phyloP scores from a whole-genome alignment of 129 eudicot species.

The Rutidosis leptorrhynchoides region DNA sequence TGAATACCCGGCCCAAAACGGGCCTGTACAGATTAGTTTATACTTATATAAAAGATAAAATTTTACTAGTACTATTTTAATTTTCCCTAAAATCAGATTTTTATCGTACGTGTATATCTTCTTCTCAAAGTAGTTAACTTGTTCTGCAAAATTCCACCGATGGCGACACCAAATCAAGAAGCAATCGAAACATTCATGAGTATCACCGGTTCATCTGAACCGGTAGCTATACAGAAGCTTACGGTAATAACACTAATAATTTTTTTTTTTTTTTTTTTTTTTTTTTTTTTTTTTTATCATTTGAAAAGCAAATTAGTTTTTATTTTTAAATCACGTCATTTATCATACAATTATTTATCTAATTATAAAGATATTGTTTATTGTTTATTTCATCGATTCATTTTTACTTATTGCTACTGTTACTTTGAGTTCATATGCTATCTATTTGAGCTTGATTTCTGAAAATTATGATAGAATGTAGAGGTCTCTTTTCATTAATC shows the following conservation, averaged over 20 bases:
- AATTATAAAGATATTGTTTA: not conserved
- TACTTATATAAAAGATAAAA: too few relatives aligned
- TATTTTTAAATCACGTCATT: conserved; percentile 5
- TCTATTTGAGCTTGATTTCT: conserved; percentile 12
- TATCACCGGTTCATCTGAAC: conserved; percentile 41
- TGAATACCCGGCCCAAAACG: too few relatives aligned
- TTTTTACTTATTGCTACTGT: not conserved
- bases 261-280: not conserved
- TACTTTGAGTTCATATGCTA: conserved; percentile 12
- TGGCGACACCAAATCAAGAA: conserved; percentile 67
- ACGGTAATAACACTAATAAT: conserved; percentile 40
- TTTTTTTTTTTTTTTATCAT: too few relatives aligned
- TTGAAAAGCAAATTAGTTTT: too few relatives aligned
- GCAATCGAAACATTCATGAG: conserved; percentile 39
- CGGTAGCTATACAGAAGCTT: conserved; percentile 40
- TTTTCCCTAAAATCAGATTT: not conserved
- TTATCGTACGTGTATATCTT: conserved; percentile 10
- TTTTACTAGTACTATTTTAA: too few relatives aligned
- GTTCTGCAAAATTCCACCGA: conserved; percentile 32
- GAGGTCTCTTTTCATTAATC: conserved; percentile 19
- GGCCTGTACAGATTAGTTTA: too few relatives aligned
- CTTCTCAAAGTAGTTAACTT: conserved; percentile 24
- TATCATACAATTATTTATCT: not conserved
- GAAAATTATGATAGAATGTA: conserved; percentile 20
- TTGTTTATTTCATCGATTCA: conserved; percentile 8